Base-by-base conservation (phyloP, 75 land plant genomes). In the Picea glauca region DNA sequence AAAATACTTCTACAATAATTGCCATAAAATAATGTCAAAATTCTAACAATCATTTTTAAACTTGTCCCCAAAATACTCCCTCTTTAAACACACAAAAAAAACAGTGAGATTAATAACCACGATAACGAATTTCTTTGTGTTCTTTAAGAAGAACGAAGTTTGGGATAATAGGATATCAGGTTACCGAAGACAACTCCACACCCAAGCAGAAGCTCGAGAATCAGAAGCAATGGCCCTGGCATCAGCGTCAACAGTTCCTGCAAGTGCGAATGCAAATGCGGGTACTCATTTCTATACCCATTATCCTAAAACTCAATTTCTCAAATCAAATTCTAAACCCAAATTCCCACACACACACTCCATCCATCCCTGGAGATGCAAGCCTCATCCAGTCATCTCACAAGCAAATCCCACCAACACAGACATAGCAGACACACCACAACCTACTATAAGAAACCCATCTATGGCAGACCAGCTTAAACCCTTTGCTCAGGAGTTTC, bases 401-500 rank as follows among this genome's bases (percentile, higher is more conserved):
- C 31, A 56, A 58, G 59, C 9, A 5, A 56, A 20, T n/a, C 30
- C 58, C 60, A 31, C 14, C 76, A 38, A 40, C n/a, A 40, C 15
- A 68, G 54, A 70, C 3, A 56, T 57, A 57, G 14, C n/a, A 75
- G 33, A 46, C 17, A 75, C 4, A 26, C 6, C 76, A n/a, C 20
- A 43, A 23, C 74, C 66, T 23, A 1, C 80, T n/a, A 38, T 77
- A 15, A 13, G 43, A 40, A 63, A 30, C 58, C 78, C 60, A 32
- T 60, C 73, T 64, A 62, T 78, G 67, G 80, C 91, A 23, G 92
- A 90, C 30, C 88, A 90, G 32, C 84, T 90, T 23, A 80, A 77
- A 65, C 90, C 89, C 58, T 81, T 88, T 43, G 83, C 87, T n/a
- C 78, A 70, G 56, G 81, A 83, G 56, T 78, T 82, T 46, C 83